phyloP scores from a whole-genome alignment of 1,139 yeast species.

The Nakaseomyces delphensis region DNA sequence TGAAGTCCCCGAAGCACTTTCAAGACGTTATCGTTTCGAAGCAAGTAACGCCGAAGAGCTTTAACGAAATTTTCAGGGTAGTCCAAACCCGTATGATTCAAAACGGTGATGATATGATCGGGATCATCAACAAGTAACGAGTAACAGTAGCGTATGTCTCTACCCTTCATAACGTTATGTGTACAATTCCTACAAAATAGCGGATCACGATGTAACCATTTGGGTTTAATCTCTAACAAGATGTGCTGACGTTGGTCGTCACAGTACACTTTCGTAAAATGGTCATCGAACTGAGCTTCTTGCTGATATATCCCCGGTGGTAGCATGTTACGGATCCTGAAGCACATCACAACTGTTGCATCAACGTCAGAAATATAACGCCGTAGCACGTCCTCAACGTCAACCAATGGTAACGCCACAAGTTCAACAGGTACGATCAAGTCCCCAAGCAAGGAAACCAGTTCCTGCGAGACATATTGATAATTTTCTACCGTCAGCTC shows the following conservation, averaged over 20 bases:
- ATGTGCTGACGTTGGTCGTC: conserved; percentile 2
- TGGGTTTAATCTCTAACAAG: conserved; percentile 29
- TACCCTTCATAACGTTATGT: conserved; percentile 19
- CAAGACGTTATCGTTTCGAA: conserved; percentile 16
- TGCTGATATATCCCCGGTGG: conserved; percentile 4
- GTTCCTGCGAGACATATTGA: conserved; percentile 13
- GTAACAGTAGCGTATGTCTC: conserved; percentile 23
- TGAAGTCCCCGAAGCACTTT: conserved; percentile 17
- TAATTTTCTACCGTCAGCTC: conserved; percentile 18
- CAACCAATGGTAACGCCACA: conserved; percentile 8
- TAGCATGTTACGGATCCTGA: conserved; percentile 19
- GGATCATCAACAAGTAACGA: conserved; percentile 12
- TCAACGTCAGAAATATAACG: conserved; percentile 11
- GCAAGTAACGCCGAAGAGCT: conserved; percentile 15
- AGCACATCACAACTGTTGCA: conserved; percentile 11
- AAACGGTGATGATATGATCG: conserved; percentile 10
- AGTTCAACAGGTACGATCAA: conserved; percentile 18
- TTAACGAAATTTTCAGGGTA: conserved; percentile 14
- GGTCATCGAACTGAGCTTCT: conserved; percentile 17
- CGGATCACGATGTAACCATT: conserved; percentile 23
- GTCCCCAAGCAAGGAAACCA: conserved; percentile 14
- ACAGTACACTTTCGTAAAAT: conserved; percentile 20
- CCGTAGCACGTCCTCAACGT: conserved; percentile 7
- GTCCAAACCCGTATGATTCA: background rate
- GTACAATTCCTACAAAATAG: conserved; percentile 29